phyloP scores from a whole-genome alignment of 371 early-diverging fungal genomes.

The Polyrhizophydium stewartii region DNA sequence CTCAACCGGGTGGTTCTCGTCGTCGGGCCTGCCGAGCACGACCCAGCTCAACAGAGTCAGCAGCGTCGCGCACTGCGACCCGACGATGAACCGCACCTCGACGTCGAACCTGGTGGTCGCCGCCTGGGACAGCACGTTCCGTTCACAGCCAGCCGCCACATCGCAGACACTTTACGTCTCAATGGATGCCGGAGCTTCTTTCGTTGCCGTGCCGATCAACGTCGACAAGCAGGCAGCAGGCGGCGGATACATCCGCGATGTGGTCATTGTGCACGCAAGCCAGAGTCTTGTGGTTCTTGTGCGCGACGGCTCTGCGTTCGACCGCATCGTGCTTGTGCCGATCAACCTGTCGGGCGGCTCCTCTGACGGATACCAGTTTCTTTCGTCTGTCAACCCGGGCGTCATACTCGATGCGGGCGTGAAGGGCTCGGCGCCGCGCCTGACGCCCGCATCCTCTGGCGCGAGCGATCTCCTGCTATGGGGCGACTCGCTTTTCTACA shows the following conservation, averaged over 20 bases:
- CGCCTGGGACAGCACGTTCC: not conserved
- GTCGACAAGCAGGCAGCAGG: not conserved
- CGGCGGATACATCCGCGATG: conserved; percentile 10
- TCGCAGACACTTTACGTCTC: conserved; percentile 5
- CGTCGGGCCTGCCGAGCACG: conserved; percentile 4
- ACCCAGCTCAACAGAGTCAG: not conserved
- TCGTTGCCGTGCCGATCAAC: not conserved
- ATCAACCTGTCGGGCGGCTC: not conserved
- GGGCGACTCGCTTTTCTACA: conserved; percentile 14
- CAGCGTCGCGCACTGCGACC: conserved; percentile 2
- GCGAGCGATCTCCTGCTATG: conserved; percentile 10
- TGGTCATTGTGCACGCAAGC: not conserved
- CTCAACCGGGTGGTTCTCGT: not conserved
- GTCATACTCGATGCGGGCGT: not conserved
- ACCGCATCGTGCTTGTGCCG: conserved; percentile 4
- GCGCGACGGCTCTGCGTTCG: conserved; percentile 5
- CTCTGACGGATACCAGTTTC: not conserved
- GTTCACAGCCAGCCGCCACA: not conserved
- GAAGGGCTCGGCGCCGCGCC: conserved; percentile 4
- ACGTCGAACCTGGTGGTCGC: not conserved
- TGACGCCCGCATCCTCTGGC: conserved; percentile 5
- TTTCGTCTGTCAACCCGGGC: not conserved
- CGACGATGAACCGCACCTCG: not conserved
- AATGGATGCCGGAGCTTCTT: conserved; percentile 9
- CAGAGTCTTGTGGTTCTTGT: conserved; percentile 2